phyloP scores from a whole-genome alignment of 2,329 filamentous ascomycete genomes.

The Triangularia setosa region DNA sequence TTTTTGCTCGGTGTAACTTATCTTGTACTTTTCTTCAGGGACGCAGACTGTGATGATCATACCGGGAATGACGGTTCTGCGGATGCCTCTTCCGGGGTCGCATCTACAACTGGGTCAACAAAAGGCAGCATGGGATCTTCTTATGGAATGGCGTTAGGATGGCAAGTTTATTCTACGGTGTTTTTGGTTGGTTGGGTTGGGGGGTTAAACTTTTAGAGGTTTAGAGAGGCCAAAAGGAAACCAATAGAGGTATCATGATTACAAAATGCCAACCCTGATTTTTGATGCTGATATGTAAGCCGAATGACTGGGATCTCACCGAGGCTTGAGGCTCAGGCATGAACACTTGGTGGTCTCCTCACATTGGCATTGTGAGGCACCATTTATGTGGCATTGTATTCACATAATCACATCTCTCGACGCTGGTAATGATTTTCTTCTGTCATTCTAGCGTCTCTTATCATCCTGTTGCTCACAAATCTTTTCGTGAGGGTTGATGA shows the following conservation, averaged over 20 bases:
- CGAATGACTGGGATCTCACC: too few species aligned
- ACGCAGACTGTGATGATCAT: neutral
- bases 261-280: too few species aligned
- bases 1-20: neutral
- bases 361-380: too few species aligned
- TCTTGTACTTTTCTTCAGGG: neutral
- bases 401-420: too few species aligned
- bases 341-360: too few species aligned
- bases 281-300: too few species aligned
- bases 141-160: neutral
- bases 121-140: neutral
- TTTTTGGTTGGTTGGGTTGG: neutral
- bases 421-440: too few species aligned
- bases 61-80: neutral
- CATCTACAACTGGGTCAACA: neutral
- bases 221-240: neutral
- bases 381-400: too few species aligned
- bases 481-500: too few species aligned
- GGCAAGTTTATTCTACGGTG: neutral
- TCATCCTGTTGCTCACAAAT: too few species aligned
- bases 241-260: neutral
- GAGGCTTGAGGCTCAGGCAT: too few species aligned
- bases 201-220: neutral
- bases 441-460: too few species aligned
- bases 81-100: neutral